phyloP scores from a whole-genome alignment of 345 rosid species.

The Brassica carinata region DNA sequence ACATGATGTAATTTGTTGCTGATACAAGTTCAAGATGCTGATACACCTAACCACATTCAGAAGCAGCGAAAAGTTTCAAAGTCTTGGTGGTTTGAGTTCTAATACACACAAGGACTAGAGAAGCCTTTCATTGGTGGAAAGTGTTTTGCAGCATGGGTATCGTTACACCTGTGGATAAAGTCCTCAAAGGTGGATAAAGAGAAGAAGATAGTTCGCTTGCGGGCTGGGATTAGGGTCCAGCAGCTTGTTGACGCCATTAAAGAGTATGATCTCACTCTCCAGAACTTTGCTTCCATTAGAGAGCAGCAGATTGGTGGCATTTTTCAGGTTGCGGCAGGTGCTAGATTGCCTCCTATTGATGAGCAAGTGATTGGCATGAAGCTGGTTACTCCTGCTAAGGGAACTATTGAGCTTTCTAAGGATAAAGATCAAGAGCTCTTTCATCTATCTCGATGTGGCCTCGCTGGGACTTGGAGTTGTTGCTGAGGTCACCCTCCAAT shows the following conservation, averaged over 20 bases:
- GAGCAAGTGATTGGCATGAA: slow-evolving; percentile 94
- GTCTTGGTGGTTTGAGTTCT: no score
- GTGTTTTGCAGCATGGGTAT: no score
- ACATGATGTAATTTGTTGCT: no score
- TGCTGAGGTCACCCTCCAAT: slow-evolving; percentile 92
- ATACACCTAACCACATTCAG: no score
- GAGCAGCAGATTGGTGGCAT: slow-evolving; percentile 99
- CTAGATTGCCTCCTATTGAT: slow-evolving; percentile 91
- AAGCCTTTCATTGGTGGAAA: no score
- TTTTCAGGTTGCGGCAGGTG: slow-evolving; percentile 94
- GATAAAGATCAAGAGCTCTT: slow-evolving; percentile 91
- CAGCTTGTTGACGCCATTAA: slow-evolving; percentile 82
- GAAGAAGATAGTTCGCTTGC: slow-evolving; percentile 77
- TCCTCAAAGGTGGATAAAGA: slow-evolving; percentile 77
- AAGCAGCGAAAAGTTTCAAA: no score
- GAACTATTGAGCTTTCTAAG: slow-evolving; percentile 81
- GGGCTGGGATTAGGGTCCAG: slow-evolving; percentile 93
- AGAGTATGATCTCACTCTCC: slow-evolving; percentile 78
- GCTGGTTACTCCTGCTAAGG: slow-evolving; percentile 92
- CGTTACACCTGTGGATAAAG: slow-evolving; percentile 55
- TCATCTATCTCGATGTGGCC: slow-evolving; percentile 89
- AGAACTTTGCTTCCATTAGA: slow-evolving; percentile 93
- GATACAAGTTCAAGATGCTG: no score
- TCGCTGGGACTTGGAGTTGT: slow-evolving; percentile 95
- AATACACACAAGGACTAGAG: no score